These are phyloP conservation scores for Eutreptiella sp. DNA, from an alignment of 208 protist genomes.

Conservation along the genomic window DNA sequence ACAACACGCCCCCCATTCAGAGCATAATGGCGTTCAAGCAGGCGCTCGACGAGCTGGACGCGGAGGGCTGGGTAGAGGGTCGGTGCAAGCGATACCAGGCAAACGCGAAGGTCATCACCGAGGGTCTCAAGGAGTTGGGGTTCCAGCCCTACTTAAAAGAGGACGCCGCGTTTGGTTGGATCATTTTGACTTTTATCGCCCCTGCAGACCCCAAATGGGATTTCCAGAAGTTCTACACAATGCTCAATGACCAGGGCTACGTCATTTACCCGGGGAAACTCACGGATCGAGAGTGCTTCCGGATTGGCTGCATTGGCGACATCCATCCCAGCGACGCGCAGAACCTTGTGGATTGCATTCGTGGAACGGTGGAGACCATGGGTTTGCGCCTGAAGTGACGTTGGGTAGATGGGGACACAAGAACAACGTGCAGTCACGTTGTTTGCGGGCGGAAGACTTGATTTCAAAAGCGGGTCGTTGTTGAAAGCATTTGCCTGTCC, in stretches of 20 bases:
- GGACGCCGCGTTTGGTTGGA: conserved; percentile 53
- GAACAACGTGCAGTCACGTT: too few relatives aligned
- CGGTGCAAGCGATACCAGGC: conserved; percentile 46
- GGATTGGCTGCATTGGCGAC: conserved; percentile 72
- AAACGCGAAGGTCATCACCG: conserved; percentile 50
- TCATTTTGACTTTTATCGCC: conserved; percentile 71
- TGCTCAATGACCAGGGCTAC: conserved; percentile 55
- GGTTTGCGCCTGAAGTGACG: too few relatives aligned
- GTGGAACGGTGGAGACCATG: conserved; percentile 16
- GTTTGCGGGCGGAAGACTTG: too few relatives aligned
- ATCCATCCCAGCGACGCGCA: conserved; percentile 46
- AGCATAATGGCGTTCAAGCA: conserved; percentile 65
- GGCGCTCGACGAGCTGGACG: conserved; percentile 59
- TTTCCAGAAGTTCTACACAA: conserved; percentile 74
- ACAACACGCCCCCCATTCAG: conserved; percentile 68
- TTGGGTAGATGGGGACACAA: too few relatives aligned
- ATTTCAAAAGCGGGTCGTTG: too few relatives aligned
- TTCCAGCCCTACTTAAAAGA: conserved; percentile 63
- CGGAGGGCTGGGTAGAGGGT: conserved; percentile 53
- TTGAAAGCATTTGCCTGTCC: too few relatives aligned
- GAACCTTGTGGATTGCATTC: conserved; percentile 6
- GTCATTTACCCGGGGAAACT: conserved; percentile 75
- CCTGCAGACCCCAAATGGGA: conserved; percentile 54
- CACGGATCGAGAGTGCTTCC: conserved; percentile 69
- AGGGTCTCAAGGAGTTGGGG: conserved; percentile 55